Evolutionary conservation across 805 yeast genomes (phyloP).

Genomic region (Blastobotrys parvus): DNA sequence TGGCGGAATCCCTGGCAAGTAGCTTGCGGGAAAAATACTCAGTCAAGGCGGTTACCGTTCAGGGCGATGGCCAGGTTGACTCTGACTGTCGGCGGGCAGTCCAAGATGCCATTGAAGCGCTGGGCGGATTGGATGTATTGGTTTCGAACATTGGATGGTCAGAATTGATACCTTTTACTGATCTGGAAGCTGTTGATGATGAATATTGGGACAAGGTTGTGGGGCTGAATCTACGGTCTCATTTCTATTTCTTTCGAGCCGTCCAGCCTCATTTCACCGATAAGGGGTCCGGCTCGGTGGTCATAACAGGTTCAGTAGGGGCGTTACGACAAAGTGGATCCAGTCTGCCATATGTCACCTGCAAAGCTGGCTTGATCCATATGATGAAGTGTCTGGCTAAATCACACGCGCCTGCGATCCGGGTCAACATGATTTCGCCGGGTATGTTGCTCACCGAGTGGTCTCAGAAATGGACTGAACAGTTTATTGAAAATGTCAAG

Average conservation of each 20-base stretch:
- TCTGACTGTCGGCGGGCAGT: slow-evolving; percentile 21
- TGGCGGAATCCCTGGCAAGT: slow-evolving; percentile 15
- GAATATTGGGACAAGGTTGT: slow-evolving; percentile 18
- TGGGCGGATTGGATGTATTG: slow-evolving; percentile 32
- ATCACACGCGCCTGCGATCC: slow-evolving; percentile 16
- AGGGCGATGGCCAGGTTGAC: slow-evolving; percentile 25
- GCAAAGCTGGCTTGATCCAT: slow-evolving; percentile 27
- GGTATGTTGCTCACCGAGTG: slow-evolving; percentile 23
- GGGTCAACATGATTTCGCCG: slow-evolving; percentile 19
- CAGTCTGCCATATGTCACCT: slow-evolving; percentile 32
- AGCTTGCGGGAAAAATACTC: slow-evolving; percentile 4
- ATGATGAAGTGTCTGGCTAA: slow-evolving; percentile 23
- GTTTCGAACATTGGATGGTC: slow-evolving; percentile 33
- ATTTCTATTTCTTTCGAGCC: slow-evolving; percentile 27
- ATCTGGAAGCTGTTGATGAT: slow-evolving; percentile 24
- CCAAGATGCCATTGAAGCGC: slow-evolving; percentile 21
- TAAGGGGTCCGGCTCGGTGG: slow-evolving; percentile 30
- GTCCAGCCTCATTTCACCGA: slow-evolving; percentile 26
- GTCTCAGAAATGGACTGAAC: slow-evolving; percentile 23
- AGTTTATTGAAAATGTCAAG: slow-evolving; percentile 13
- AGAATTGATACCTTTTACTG: slow-evolving; percentile 22
- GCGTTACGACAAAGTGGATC: slow-evolving; percentile 27
- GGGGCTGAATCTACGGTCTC: slow-evolving; percentile 26
- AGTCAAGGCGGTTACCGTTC: slow-evolving; percentile 11
- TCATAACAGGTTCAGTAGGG: slow-evolving; percentile 33